Conservation (phyloP, 805 yeast species). For the Hanseniaspora clermontiae region DNA sequence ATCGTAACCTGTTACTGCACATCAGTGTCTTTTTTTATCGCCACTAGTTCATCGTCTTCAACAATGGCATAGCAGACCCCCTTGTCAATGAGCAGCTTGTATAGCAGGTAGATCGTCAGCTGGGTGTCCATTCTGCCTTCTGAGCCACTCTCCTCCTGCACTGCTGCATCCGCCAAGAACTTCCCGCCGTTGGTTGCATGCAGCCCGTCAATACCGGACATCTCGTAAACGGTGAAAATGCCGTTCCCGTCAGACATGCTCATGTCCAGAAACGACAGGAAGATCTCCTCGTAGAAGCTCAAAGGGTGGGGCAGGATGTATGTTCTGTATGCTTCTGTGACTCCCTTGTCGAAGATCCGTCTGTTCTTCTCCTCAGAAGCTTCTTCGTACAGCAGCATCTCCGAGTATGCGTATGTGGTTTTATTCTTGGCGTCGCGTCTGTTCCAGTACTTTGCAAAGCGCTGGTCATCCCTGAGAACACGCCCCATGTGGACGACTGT, state of each 20-base stretch:
- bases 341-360: neutral
- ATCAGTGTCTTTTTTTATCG: constrained; percentile 1
- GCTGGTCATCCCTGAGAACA: neutral
- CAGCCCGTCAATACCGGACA: neutral
- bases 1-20: too few relatives aligned
- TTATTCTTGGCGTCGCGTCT: neutral
- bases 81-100: neutral
- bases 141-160: neutral
- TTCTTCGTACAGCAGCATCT: neutral
- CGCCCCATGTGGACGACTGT: neutral
- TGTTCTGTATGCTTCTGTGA: neutral
- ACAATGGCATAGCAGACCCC: neutral
- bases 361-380: neutral
- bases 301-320: neutral
- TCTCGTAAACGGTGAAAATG: constrained; percentile 5
- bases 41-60: constrained; percentile 8
- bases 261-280: neutral
- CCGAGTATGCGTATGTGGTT: neutral
- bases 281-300: neutral
- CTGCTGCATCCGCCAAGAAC: neutral
- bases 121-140: neutral
- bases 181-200: neutral
- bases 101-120: neutral
- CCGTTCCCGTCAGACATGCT: neutral
- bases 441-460: constrained; percentile 1